Conservation (phyloP, 495 filamentous ascomycete species). For the Aspergillus diversus region DNA sequence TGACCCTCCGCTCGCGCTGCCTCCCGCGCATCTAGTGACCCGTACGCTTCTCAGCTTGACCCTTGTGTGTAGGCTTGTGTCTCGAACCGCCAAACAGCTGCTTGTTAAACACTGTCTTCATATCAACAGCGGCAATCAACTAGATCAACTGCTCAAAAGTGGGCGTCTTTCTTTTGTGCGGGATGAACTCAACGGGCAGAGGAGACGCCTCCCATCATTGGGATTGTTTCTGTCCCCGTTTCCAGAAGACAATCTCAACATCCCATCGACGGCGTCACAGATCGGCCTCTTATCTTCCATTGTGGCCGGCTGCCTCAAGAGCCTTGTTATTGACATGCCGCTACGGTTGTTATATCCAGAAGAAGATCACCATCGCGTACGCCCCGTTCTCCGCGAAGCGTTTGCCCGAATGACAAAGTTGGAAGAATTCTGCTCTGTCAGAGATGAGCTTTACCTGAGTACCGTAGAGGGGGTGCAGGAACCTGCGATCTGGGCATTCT, state of each 20-base stretch:
- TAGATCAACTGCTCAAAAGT: constrained; percentile 9
- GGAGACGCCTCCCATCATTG: constrained; percentile 9
- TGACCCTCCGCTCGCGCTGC: constrained; percentile 15
- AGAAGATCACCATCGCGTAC: constrained; percentile 26
- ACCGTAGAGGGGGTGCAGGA: constrained; percentile 29
- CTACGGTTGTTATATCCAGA: constrained; percentile 21
- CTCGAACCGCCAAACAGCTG: constrained; percentile 24
- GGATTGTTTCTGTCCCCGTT: constrained; percentile 27
- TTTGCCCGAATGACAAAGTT: constrained; percentile 33
- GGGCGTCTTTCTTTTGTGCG: constrained; percentile 5
- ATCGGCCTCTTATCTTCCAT: constrained; percentile 14
- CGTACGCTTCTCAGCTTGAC: constrained; percentile 30
- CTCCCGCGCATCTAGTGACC: constrained; percentile 22
- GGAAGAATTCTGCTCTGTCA: constrained; percentile 33
- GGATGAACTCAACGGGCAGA: not conserved
- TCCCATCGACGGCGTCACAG: not conserved
- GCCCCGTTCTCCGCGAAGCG: constrained; percentile 28
- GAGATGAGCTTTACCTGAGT: constrained; percentile 24
- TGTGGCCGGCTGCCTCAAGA: constrained; percentile 7
- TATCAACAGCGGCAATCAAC: constrained; percentile 21
- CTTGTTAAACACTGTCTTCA: constrained; percentile 33
- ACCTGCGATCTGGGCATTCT: constrained; percentile 34
- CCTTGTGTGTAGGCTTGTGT: constrained; percentile 25
- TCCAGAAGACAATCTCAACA: constrained; percentile 14
- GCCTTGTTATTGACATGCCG: constrained; percentile 25